These are phyloP conservation scores for Scedosporium minutisporum DNA, from an alignment of 2,329 filamentous ascomycete genomes.

Conservation along the genomic window DNA sequence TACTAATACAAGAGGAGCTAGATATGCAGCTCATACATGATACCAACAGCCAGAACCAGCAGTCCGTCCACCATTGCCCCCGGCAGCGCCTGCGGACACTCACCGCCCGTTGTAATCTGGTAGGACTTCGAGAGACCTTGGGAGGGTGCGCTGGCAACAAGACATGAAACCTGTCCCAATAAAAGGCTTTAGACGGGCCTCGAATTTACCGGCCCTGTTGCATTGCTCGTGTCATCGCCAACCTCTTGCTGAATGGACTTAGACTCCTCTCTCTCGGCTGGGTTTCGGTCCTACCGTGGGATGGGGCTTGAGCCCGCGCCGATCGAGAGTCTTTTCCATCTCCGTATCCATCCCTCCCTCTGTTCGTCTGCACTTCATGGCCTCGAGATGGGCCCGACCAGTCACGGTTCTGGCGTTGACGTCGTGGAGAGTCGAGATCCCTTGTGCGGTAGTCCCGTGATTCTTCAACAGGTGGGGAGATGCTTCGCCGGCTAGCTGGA, in stretches of 20 bases:
- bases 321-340: not conserved
- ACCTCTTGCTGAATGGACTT: constrained; percentile 4
- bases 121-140: too few relatives aligned
- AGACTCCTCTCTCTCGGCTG: constrained; percentile 3
- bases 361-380: too few relatives aligned
- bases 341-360: not conserved
- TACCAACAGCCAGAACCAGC: not conserved
- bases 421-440: not conserved
- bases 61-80: not conserved
- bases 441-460: not conserved
- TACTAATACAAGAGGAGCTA: too few relatives aligned
- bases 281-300: not conserved
- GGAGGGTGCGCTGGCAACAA: not conserved
- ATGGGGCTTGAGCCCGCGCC: not conserved
- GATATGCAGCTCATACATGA: not conserved
- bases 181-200: not conserved
- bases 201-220: not conserved
- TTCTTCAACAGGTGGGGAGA: not conserved
- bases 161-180: not conserved
- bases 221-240: constrained; percentile 5
- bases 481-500: not conserved
- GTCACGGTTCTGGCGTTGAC: too few relatives aligned
- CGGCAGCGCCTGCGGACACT: too few relatives aligned
- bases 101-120: too few relatives aligned
- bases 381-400: too few relatives aligned